Base-by-base conservation (phyloP, 2,329 filamentous ascomycete species). In the Cercospora berteroae region DNA sequence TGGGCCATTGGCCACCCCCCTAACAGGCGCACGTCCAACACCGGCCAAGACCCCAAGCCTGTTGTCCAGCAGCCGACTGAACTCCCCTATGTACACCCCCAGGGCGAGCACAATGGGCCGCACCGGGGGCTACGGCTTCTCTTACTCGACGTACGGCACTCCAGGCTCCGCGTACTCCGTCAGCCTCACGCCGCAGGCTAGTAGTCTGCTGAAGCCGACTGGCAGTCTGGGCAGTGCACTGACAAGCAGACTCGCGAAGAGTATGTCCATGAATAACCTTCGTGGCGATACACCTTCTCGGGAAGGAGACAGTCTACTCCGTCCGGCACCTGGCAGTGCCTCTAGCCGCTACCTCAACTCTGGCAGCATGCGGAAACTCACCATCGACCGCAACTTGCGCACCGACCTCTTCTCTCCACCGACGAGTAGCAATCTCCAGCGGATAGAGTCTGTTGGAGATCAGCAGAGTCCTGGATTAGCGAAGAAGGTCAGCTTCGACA, bases 401-500 rank as follows among this genome's bases (percentile, higher is more conserved):
- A 93, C 86, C 66, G 90, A 88, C 69, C 79, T 89, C 1, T 89
- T 89, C 74, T 77, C 75, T 33, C 70, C 73, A 44, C 69, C 70
- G 5, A 58, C 62, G 23, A 18, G 66, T 60, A 64, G 64, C 55
- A 68, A 63, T 33, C 68, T 67, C 36, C 69, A 66, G 55, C 63
- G 69, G n/a, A 64, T 69, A 39, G 70, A 74, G 42, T 59, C 65
- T 39, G 64, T 55, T 61, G 66, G 66, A 60, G 72, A 76, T 58
- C 78, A 79, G 33, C 80, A 81, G 59, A 75, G 79, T 44, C 78
- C 78, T 20, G 66, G 58, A 20, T 39, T 70, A n/a, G 89, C 90
- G 71, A 97, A 97, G 83, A 89, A 91, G 63, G 95, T 99, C 62
- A 97, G 93, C 81, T 99, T 98, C 74, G 93, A 97, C 76, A 88